phyloP scores from a whole-genome alignment of 169 alveolate genomes.

The Plasmodium fragile region DNA sequence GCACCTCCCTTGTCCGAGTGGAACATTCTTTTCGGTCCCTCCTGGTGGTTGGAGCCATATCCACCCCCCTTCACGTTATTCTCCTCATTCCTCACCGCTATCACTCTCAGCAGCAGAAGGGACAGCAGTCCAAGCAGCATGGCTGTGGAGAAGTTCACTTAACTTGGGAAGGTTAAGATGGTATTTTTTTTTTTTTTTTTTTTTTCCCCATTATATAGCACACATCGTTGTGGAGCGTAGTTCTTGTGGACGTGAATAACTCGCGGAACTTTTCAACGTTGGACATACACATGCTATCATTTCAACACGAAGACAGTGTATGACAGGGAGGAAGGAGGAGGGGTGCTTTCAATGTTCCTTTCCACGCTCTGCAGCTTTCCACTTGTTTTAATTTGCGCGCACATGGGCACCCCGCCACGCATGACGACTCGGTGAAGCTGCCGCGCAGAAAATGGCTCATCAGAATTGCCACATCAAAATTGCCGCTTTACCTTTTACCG shows the following conservation, averaged over 20 bases:
- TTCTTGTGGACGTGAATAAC: background rate
- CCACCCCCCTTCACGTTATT: background rate
- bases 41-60: background rate
- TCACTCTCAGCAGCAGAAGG: background rate
- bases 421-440: background rate
- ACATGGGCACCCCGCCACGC: background rate
- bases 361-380: background rate
- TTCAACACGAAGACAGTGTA: background rate
- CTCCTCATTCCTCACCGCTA: background rate
- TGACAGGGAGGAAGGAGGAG: background rate
- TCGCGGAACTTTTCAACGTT: background rate
- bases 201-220: background rate
- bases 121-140: background rate
- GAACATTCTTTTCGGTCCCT: background rate
- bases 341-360: background rate
- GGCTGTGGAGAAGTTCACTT: background rate
- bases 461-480: background rate
- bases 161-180: background rate
- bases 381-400: background rate
- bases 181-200: no score
- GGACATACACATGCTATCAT: background rate
- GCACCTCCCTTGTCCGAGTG: background rate
- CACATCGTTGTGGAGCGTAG: background rate
- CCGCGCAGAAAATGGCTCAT: background rate
- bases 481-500: background rate